Conservation (phyloP, 345 rosid genomes). For the Mallotus nudiflorus region DNA sequence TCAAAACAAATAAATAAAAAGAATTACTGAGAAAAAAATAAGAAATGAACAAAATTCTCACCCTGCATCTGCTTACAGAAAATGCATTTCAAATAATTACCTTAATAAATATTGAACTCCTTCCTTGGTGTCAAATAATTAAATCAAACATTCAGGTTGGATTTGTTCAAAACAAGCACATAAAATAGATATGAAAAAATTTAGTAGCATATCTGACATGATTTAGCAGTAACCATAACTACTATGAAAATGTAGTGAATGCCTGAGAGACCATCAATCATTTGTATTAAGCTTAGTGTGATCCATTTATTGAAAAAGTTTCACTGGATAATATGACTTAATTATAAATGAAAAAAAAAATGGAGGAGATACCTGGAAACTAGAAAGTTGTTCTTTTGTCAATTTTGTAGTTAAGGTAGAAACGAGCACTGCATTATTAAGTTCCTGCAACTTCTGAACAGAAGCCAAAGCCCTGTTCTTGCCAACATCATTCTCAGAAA, state of each 20-base stretch:
- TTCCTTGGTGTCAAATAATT: background rate
- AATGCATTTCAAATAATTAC: background rate
- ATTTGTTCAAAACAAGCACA: background rate
- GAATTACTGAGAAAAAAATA: background rate
- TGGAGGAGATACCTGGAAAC: conserved; percentile 70
- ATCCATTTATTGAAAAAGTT: background rate
- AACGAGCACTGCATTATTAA: conserved; percentile 80
- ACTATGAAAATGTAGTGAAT: background rate
- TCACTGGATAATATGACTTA: background rate
- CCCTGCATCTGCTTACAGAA: background rate
- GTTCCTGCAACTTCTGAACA: conserved; percentile 92
- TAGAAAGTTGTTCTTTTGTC: conserved; percentile 73
- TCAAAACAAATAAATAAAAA: background rate
- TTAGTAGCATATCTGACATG: background rate
- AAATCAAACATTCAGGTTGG: background rate
- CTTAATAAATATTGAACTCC: background rate
- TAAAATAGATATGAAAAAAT: background rate
- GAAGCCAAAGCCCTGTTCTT: conserved; percentile 95
- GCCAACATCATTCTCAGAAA: conserved; percentile 80
- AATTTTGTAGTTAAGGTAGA: conserved; percentile 66
- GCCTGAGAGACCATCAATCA: background rate
- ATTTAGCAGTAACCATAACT: background rate
- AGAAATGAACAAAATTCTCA: background rate
- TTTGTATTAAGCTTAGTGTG: background rate
- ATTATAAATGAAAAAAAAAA: background rate